A percentile compares a stretch with the other conserved stretches of the same genome.
phyloP scores from a whole-genome alignment of 2,329 filamentous ascomycete genomes.

The Epichloe festucae region DNA sequence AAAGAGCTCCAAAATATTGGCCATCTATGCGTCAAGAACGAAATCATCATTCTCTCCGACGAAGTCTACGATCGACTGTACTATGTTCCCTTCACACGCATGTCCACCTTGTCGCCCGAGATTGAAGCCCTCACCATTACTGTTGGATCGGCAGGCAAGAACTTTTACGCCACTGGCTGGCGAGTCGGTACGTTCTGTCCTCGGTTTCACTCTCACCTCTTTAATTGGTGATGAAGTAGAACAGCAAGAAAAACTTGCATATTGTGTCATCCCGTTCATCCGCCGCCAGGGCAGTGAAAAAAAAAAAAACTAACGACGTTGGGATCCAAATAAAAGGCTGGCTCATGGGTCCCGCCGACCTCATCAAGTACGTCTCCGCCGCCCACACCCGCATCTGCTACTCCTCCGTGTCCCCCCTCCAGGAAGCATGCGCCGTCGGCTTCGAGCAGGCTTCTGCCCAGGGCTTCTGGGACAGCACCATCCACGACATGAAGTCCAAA shows the following conservation, averaged over 20 bases:
- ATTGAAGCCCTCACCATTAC: conserved; percentile 80
- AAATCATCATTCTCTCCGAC: conserved; percentile 85
- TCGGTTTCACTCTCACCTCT: neutral
- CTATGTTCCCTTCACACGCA: conserved; percentile 89
- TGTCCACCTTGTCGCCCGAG: conserved; percentile 82
- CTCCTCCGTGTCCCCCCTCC: conserved; percentile 74
- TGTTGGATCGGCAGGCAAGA: conserved; percentile 92
- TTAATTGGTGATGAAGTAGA: neutral
- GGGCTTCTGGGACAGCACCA: conserved; percentile 77
- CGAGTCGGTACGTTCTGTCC: conserved; percentile 46
- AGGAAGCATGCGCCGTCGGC: conserved; percentile 86
- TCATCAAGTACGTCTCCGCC: conserved; percentile 83
- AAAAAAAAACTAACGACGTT: neutral
- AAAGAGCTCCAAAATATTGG: conserved; percentile 76
- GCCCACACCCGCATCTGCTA: conserved; percentile 97
- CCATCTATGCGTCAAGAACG: conserved; percentile 79
- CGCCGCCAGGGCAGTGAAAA: neutral
- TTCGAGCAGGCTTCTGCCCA: conserved; percentile 80
- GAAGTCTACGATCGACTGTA: conserved; percentile 92
- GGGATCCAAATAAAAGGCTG: conserved; percentile 41
- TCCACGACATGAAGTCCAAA: conserved; percentile 80
- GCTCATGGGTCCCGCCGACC: conserved; percentile 76
- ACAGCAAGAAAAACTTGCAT: no score
- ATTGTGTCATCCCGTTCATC: neutral
- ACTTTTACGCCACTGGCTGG: conserved; percentile 97